phyloP scores from a whole-genome alignment of 1,139 yeast species.

The Diutina pseudorugosa region DNA sequence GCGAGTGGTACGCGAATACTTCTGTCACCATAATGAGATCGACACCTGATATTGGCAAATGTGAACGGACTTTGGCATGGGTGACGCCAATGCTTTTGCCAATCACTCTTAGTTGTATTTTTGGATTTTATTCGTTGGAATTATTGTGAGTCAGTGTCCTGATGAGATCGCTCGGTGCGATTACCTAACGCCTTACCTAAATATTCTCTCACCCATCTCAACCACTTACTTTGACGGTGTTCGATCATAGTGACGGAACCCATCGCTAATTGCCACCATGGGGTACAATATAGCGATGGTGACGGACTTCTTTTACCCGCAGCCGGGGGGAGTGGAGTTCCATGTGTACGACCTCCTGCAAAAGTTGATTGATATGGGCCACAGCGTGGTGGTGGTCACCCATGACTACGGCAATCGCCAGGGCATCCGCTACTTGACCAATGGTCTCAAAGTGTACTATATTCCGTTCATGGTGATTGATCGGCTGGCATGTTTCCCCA shows the following conservation, averaged over 20 bases:
- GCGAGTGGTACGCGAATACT: background rate
- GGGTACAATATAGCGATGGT: constrained; percentile 58
- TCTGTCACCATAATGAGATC: too few relatives aligned
- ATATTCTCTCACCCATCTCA: background rate
- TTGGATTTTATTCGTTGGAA: too few relatives aligned
- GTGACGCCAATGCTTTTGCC: too few relatives aligned
- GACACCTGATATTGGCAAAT: too few relatives aligned
- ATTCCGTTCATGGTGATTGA: constrained; percentile 72
- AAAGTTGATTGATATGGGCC: constrained; percentile 73
- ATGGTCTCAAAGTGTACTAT: constrained; percentile 88
- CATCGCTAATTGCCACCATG: background rate
- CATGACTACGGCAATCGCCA: constrained; percentile 77
- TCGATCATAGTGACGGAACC: background rate
- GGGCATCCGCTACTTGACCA: constrained; percentile 74
- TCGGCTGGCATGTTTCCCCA: constrained; percentile 78
- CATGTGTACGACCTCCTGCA: constrained; percentile 80
- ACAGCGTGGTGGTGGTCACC: constrained; percentile 81
- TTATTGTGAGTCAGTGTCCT: too few relatives aligned
- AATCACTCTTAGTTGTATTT: too few relatives aligned
- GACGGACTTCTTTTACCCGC: constrained; percentile 96
- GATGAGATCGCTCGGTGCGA: too few relatives aligned
- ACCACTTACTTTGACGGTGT: too few relatives aligned
- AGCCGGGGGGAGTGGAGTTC: constrained; percentile 95
- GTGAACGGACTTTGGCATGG: too few relatives aligned
- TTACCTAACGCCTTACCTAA: too few relatives aligned